These are phyloP conservation scores for Umbelopsis sp. DNA, from an alignment of 192 early-diverging fungal genomes.

Conservation along the genomic window DNA sequence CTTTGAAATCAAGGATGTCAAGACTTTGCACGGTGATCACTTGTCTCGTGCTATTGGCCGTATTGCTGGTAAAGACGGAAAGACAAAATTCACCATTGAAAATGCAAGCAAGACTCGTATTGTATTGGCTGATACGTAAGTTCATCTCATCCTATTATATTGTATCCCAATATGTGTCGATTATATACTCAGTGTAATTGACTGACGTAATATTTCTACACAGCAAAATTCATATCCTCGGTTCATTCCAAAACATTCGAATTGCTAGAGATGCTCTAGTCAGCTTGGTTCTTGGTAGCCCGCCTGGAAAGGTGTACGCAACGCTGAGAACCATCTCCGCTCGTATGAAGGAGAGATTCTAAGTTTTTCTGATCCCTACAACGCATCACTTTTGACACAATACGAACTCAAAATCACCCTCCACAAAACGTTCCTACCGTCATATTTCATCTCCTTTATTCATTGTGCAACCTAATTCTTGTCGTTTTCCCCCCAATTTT, in stretches of 20 bases:
- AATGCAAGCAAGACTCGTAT: constrained; percentile 96
- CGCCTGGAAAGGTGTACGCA: constrained; percentile 96
- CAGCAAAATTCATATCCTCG: constrained; percentile 92
- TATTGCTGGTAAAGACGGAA: constrained; percentile 97
- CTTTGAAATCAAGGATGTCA: constrained; percentile 98
- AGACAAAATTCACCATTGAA: constrained; percentile 97
- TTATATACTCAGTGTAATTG: background rate
- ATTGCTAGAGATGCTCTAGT: constrained; percentile 93
- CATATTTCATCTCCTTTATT: background rate
- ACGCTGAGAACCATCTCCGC: constrained; percentile 84
- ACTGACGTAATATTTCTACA: constrained; percentile 9
- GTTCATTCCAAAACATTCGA: constrained; percentile 96
- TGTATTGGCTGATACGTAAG: constrained; percentile 91
- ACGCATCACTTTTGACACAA: background rate
- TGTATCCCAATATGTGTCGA: too few relatives aligned
- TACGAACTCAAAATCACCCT: background rate
- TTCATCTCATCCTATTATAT: background rate
- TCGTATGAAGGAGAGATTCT: constrained; percentile 96
- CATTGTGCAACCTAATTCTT: constrained; percentile 9
- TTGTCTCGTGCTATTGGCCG: constrained; percentile 96
- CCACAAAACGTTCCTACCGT: background rate
- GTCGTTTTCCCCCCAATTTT: background rate
- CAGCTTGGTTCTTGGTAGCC: constrained; percentile 87
- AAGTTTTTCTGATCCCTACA: constrained; percentile 22
- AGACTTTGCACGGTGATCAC: constrained; percentile 94